Conservation (phyloP, 148 eudicot species). For the Vaccinium vitisidaea region DNA sequence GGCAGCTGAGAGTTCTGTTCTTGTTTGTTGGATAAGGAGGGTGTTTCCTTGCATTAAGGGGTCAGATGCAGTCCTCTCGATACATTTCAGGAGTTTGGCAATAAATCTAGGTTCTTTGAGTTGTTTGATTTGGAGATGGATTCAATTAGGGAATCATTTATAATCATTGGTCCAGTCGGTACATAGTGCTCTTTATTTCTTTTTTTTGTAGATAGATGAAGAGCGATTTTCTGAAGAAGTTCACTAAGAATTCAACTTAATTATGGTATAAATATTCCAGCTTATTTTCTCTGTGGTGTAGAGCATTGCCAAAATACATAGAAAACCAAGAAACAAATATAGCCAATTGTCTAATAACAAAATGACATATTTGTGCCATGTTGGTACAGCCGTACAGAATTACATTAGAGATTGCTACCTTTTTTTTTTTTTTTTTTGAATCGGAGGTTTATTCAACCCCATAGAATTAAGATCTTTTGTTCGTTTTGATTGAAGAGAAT, state of each 20-base stretch:
- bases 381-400: neutral
- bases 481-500: neutral
- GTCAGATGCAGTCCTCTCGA: neutral
- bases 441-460: neutral
- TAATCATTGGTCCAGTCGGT: neutral
- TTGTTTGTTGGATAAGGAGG: conserved; percentile 2
- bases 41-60: neutral
- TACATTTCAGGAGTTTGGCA: neutral
- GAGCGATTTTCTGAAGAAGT: neutral
- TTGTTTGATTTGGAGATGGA: neutral
- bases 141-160: neutral
- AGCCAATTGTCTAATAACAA: neutral
- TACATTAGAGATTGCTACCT: neutral
- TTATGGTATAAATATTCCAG: neutral
- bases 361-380: neutral
- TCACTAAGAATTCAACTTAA: neutral
- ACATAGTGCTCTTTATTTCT: neutral
- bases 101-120: neutral
- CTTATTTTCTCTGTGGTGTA: neutral
- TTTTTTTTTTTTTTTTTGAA: neutral
- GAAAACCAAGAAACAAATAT: neutral
- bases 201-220: neutral
- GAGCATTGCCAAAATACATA: neutral
- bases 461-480: neutral
- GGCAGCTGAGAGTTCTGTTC: neutral